Evolutionary conservation across 768 basidiomycete genomes (phyloP), one percentile per base, ranked within the genome.

Genomic region (Gyrodon lividus): DNA sequence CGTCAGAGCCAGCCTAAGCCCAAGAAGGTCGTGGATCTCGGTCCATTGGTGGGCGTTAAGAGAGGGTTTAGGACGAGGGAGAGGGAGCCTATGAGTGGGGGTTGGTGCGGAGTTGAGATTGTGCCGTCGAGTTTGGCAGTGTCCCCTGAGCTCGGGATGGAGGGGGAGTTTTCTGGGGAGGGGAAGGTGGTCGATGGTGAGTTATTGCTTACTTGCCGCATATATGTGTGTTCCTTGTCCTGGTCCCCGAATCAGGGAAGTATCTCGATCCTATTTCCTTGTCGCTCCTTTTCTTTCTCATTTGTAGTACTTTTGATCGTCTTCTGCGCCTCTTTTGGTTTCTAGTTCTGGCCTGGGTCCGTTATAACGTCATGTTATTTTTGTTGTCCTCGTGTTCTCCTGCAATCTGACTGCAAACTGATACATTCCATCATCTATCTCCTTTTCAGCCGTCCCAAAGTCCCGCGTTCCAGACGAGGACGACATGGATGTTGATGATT

Each of bases 41-140:
- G 87, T 13, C 87, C 87, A 5, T 68, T 89, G 24, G 69, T 89
- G 0, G 87, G 84, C 13, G 59, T 64, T 22, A 70, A 78, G 54
- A 70, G 87, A 4, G 85, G 87, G 2, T 86, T 88, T 55, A 70
- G 74, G 59, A 84, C 86, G 19, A 66, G 77, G 40, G 86, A 86
- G 64, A 71, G 73, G 57, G 70, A 77, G 2, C 79, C 79, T 6
- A 72, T 71, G 49, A 77, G 77, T 37, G 83, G 86, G 1, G 86
- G 87, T 4, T 75, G 87, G 70, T 75, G 78, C 19, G 84, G 84
- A 0, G 77, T 85, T 23, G 83, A 84, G 71, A 75, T 85, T 68
- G 72, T 78, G 10, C 61, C 72, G 5, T 62, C 61, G 20, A 60
- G 66, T 48, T 49, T 66, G 13, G 23, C 12, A 16, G 24, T 61